phyloP scores from a whole-genome alignment of 192 early-diverging fungal species.

The Nowakowskiella sp. region DNA sequence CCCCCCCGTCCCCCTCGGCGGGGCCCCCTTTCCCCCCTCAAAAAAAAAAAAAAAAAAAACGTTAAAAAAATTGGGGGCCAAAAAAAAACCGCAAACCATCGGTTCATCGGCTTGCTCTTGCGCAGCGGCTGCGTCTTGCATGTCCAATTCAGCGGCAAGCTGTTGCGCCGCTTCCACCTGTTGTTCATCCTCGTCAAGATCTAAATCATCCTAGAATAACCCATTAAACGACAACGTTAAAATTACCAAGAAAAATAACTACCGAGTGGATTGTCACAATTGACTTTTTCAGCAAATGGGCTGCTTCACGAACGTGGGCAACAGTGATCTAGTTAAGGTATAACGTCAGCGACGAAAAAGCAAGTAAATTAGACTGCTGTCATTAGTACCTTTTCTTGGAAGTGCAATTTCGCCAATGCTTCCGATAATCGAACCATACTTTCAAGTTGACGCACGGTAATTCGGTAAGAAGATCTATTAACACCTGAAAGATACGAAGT shows the following conservation, averaged over 20 bases:
- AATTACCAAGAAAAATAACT: too few relatives aligned
- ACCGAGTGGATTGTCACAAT: slow-evolving; percentile 88
- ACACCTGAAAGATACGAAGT: slow-evolving; percentile 17
- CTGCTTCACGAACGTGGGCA: slow-evolving; percentile 75
- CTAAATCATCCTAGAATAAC: too few relatives aligned
- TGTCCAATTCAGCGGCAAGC: too few relatives aligned
- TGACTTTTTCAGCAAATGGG: slow-evolving; percentile 73
- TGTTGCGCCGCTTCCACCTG: too few relatives aligned
- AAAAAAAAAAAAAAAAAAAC: too few relatives aligned
- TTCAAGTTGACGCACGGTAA: slow-evolving; percentile 95
- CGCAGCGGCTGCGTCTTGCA: too few relatives aligned
- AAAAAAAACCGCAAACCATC: too few relatives aligned
- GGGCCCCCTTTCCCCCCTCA: background rate
- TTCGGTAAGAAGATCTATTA: slow-evolving; percentile 65
- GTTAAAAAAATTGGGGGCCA: too few relatives aligned
- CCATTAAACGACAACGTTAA: too few relatives aligned
- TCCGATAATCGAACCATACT: slow-evolving; percentile 93
- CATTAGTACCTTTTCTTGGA: slow-evolving; percentile 15
- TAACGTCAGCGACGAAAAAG: background rate
- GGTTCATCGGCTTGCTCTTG: too few relatives aligned
- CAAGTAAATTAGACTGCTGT: background rate
- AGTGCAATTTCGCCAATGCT: slow-evolving; percentile 85
- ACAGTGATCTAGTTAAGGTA: slow-evolving; percentile 44
- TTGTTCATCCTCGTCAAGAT: too few relatives aligned
- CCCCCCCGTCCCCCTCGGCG: background rate